These are phyloP conservation scores for Myriosclerotinia duriaeana DNA, from an alignment of 2,329 filamentous ascomycete genomes.

Conservation along the genomic window DNA sequence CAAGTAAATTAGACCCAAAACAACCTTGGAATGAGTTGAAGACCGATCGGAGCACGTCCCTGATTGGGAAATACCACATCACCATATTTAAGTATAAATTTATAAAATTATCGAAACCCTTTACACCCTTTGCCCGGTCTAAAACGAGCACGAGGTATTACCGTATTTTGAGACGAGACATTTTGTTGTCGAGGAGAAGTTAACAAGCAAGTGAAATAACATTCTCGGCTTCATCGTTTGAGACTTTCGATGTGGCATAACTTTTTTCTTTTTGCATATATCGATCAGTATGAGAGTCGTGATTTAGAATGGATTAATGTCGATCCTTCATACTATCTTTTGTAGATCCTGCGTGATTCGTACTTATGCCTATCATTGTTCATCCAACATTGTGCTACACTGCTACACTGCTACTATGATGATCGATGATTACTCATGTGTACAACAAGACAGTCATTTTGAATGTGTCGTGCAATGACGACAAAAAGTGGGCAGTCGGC, in stretches of 20 bases:
- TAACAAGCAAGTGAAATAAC: no score
- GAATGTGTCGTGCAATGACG: conserved; percentile 12
- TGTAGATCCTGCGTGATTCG: background rate
- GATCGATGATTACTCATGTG: conserved; percentile 12
- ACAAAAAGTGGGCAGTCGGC: conserved; percentile 16
- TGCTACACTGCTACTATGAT: no score
- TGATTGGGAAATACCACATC: conserved; percentile 8
- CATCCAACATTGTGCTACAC: no score
- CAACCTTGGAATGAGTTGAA: conserved; percentile 6
- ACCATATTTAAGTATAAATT: no score
- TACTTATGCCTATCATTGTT: conserved; percentile 6
- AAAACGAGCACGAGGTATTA: no score
- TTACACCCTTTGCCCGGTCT: no score
- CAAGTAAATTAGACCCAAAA: conserved; percentile 8
- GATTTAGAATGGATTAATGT: background rate
- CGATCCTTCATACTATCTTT: conserved; percentile 6
- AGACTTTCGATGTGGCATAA: background rate
- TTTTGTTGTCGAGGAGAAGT: no score
- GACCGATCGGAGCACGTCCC: conserved; percentile 19
- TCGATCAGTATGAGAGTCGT: background rate
- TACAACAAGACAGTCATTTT: background rate
- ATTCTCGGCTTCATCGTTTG: background rate
- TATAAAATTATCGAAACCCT: no score
- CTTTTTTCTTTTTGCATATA: background rate
- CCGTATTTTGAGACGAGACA: background rate